Evolutionary conservation across 345 rosid genomes (phyloP).

Genomic region (Populus simonii): DNA sequence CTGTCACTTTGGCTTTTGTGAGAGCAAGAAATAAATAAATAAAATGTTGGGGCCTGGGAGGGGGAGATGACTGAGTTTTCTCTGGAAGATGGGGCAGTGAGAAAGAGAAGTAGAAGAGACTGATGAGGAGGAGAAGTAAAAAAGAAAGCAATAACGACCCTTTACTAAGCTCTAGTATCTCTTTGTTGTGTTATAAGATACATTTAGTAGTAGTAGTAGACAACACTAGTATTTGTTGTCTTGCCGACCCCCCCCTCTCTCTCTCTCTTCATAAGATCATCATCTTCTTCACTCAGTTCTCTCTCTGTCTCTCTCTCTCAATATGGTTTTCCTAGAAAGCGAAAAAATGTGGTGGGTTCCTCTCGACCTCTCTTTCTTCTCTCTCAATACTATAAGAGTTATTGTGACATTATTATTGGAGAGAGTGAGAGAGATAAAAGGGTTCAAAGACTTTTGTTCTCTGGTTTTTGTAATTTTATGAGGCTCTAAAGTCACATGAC

Average conservation of each 20-base stretch:
- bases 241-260: background rate
- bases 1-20: slow-evolving; percentile 50
- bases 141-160: slow-evolving; percentile 9
- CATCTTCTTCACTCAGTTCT: background rate
- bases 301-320: background rate
- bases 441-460: slow-evolving; percentile 33
- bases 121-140: background rate
- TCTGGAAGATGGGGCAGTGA: background rate
- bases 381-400: slow-evolving; percentile 23
- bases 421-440: background rate
- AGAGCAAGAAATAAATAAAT: background rate
- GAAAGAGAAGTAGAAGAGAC: background rate
- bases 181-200: background rate
- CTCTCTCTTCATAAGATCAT: background rate
- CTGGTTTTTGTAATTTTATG: slow-evolving; percentile 33
- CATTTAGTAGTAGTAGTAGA: background rate
- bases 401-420: slow-evolving; percentile 10
- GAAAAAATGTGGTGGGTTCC: slow-evolving; percentile 32
- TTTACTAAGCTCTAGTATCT: background rate
- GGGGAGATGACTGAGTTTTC: slow-evolving; percentile 24
- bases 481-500: slow-evolving; percentile 37
- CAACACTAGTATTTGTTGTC: background rate
- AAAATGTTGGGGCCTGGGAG: slow-evolving; percentile 21
- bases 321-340: slow-evolving; percentile 22
- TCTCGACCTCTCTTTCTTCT: slow-evolving; percentile 27